phyloP scores from a whole-genome alignment of 805 yeast species.

The Nakazawaea ernobii region DNA sequence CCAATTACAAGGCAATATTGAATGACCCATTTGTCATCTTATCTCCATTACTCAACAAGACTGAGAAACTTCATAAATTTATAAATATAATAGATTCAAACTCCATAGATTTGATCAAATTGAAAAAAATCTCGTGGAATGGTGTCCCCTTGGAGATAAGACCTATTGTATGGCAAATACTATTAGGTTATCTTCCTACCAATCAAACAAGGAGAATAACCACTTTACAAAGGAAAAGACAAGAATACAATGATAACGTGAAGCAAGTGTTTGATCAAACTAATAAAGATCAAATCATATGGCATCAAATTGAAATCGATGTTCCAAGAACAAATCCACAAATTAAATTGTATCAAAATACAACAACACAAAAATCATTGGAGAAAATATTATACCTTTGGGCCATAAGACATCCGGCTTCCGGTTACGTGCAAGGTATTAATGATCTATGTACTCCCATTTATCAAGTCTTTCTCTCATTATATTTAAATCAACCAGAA shows the following conservation, averaged over 20 bases:
- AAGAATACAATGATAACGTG: conserved; percentile 78
- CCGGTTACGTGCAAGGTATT: conserved; percentile 97
- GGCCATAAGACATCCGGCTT: conserved; percentile 96
- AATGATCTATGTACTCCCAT: conserved; percentile 93
- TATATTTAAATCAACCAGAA: conserved; percentile 47
- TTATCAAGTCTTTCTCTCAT: conserved; percentile 74
- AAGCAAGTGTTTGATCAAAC: conserved; percentile 48
- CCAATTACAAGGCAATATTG: conserved; percentile 30
- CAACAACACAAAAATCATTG: conserved; percentile 69
- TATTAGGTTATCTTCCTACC: conserved; percentile 87
- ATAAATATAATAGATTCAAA: conserved; percentile 49
- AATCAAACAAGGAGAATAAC: conserved; percentile 69
- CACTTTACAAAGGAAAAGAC: conserved; percentile 71
- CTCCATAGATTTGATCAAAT: conserved; percentile 60
- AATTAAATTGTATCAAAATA: conserved; percentile 62
- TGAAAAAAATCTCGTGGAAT: conserved; percentile 85
- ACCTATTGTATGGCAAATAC: conserved; percentile 82
- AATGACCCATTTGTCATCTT: conserved; percentile 35
- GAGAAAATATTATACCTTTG: conserved; percentile 82
- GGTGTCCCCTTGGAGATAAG: conserved; percentile 83
- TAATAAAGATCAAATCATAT: conserved; percentile 65
- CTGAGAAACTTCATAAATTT: conserved; percentile 61
- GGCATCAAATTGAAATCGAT: conserved; percentile 95
- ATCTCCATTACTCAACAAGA: conserved; percentile 32
- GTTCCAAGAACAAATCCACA: conserved; percentile 92